Conservation (phyloP, 2,329 filamentous ascomycete species). For the Colletotrichum cereale region DNA sequence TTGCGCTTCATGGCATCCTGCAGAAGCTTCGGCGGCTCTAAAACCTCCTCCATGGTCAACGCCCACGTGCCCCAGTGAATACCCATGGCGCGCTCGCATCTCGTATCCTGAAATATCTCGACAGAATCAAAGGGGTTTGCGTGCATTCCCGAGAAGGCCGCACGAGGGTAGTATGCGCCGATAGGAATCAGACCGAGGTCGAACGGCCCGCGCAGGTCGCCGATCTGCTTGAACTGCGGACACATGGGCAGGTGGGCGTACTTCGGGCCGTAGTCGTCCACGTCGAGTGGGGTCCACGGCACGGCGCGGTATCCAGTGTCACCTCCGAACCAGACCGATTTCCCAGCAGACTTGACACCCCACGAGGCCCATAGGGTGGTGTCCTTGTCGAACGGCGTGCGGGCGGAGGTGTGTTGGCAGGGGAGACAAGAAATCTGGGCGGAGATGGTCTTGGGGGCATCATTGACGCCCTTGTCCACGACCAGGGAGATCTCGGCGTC, state of each 20-base stretch:
- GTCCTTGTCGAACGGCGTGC: slow-evolving; percentile 76
- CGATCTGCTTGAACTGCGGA: slow-evolving; percentile 89
- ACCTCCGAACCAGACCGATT: slow-evolving; percentile 88
- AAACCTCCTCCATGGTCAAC: slow-evolving; percentile 84
- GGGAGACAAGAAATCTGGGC: slow-evolving; percentile 84
- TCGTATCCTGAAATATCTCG: slow-evolving; percentile 88
- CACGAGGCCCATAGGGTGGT: slow-evolving; percentile 91
- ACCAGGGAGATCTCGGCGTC: slow-evolving; percentile 79
- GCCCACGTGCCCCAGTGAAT: slow-evolving; percentile 97
- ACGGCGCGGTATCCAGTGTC: slow-evolving; percentile 93
- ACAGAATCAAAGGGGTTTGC: slow-evolving; percentile 89
- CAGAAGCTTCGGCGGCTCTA: slow-evolving; percentile 83
- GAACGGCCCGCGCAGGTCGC: slow-evolving; percentile 83
- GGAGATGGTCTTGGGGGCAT: slow-evolving; percentile 64
- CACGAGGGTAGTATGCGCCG: slow-evolving; percentile 83
- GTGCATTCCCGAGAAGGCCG: slow-evolving; percentile 84
- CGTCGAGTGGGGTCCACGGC: slow-evolving; percentile 68
- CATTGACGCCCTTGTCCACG: slow-evolving; percentile 46
- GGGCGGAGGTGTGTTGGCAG: slow-evolving; percentile 83
- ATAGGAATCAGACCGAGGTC: slow-evolving; percentile 94
- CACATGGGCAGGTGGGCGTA: slow-evolving; percentile 77
- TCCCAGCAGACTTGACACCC: slow-evolving; percentile 79
- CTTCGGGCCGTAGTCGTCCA: slow-evolving; percentile 79
- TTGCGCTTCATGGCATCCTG: slow-evolving; percentile 78
- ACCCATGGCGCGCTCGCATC: slow-evolving; percentile 81